Evolutionary conservation across 2,329 filamentous ascomycete genomes (phyloP), one percentile per base, ranked within the genome.

Genomic region (Ascochyta koolunga): DNA sequence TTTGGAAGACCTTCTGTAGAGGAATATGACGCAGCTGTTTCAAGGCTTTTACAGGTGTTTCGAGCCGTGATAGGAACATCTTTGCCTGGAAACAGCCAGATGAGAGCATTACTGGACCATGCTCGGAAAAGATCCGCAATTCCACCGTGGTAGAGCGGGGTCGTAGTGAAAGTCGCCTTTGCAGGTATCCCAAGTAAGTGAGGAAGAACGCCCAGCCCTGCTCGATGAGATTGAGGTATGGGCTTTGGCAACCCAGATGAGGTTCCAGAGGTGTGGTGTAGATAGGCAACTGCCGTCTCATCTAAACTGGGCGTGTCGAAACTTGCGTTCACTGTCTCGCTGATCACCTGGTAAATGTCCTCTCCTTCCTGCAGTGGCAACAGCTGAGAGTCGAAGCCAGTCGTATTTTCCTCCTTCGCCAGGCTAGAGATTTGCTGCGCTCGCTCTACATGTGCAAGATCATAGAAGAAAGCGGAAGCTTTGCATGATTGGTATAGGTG

Each of bases 61-160:
- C 64, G 62, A 3, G 79, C 77, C 0, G 85, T 88, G 15, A 88
- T 82, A 0, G 86, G 84, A 0, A 79, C 69, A 5, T 77, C 71
- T 2, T 80, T 80, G 18, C 82, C 80, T 0, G 86, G 85, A 57
- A 88, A 89, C 9, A 88, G 75, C 82, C 84, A 88, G 2, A 88
- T 82, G 61, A 82, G 69, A 0, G 83, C 80, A 16, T 78, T 79
- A 51, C 83, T 85, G 1, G 83, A 82, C 85, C 86, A 88, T 0
- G 84, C 79, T 43, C 86, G 76, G 39, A 88, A 82, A 18, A 83
- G 78, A 65, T 89, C 86, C 1, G 86, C 83, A 8, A 87, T 78
- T 0, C 86, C 86, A 1, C 86, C 86, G 60, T 88, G 85, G 58
- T 87, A 89, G 0, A 89, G 75, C 0, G 86, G 86, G 2, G 86